These are phyloP conservation scores for Penicillium ucsense DNA, from an alignment of 495 filamentous ascomycete species.

Conservation along the genomic window DNA sequence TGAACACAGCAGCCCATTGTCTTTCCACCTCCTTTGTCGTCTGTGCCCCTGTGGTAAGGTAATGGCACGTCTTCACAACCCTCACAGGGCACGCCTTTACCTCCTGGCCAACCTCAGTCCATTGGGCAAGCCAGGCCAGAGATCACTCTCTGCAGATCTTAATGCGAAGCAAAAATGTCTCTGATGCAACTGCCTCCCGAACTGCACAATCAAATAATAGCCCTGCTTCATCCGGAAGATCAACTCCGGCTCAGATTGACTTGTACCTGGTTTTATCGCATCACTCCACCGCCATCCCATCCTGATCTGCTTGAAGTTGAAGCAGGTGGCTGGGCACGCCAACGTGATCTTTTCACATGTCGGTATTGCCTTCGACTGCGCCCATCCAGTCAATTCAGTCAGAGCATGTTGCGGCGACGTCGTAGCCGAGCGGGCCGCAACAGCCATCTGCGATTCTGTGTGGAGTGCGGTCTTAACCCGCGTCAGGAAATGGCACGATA, in stretches of 20 bases:
- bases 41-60: no score
- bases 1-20: no score
- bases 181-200: slow-evolving; percentile 46
- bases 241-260: slow-evolving; percentile 45
- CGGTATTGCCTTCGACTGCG: slow-evolving; percentile 29
- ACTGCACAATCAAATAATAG: slow-evolving; percentile 45
- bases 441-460: slow-evolving; percentile 23
- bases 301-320: slow-evolving; percentile 20
- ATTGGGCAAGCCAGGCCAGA: no score
- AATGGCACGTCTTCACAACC: no score
- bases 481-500: slow-evolving; percentile 21
- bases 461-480: slow-evolving; percentile 26
- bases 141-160: no score
- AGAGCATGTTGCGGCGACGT: slow-evolving; percentile 21
- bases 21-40: no score
- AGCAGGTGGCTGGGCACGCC: slow-evolving; percentile 13
- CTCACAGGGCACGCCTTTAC: no score
- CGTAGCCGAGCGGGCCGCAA: slow-evolving; percentile 14
- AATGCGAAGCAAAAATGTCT: background rate
- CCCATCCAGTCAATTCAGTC: slow-evolving; percentile 16
- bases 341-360: slow-evolving; percentile 22
- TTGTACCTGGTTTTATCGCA: slow-evolving; percentile 16
- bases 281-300: slow-evolving; percentile 18
- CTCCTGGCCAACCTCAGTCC: no score
- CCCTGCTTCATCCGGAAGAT: slow-evolving; percentile 46